Evolutionary conservation across 2,329 filamentous ascomycete species (phyloP).

Genomic region (Phialocephala subalpina): DNA sequence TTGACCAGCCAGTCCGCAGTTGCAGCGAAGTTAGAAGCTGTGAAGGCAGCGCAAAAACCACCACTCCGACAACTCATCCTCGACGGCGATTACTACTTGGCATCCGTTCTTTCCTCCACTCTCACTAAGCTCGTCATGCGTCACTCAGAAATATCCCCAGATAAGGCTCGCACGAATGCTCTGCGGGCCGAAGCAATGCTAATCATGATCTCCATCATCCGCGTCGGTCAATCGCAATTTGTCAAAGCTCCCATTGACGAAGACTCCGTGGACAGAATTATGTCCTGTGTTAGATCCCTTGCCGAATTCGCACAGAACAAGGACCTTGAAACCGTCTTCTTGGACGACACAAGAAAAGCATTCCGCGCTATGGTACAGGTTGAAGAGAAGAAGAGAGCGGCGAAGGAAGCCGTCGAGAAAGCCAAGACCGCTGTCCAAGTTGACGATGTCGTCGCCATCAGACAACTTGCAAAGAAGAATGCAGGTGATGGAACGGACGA

Average conservation of each 20-base stretch:
- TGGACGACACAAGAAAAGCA: slow-evolving; percentile 93
- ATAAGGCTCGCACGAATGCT: slow-evolving; percentile 88
- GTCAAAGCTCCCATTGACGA: slow-evolving; percentile 98
- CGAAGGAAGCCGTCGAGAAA: slow-evolving; percentile 90
- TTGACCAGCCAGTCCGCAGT: slow-evolving; percentile 91
- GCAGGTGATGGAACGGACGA: slow-evolving; percentile 82
- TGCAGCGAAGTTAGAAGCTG: slow-evolving; percentile 90
- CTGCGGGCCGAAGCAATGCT: slow-evolving; percentile 97
- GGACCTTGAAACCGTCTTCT: slow-evolving; percentile 89
- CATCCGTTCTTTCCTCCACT: slow-evolving; percentile 93
- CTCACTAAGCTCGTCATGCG: slow-evolving; percentile 98
- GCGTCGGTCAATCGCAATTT: slow-evolving; percentile 98
- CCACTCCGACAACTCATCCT: slow-evolving; percentile 93
- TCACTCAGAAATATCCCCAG: slow-evolving; percentile 90
- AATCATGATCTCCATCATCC: slow-evolving; percentile 99
- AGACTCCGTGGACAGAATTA: slow-evolving; percentile 97
- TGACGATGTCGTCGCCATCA: slow-evolving; percentile 91
- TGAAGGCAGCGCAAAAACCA: slow-evolving; percentile 96
- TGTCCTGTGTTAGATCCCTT: slow-evolving; percentile 93
- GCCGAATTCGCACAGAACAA: slow-evolving; percentile 90
- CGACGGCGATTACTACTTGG: slow-evolving; percentile 96
- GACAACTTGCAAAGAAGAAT: slow-evolving; percentile 93
- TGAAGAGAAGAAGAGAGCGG: slow-evolving; percentile 97
- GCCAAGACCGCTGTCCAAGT: slow-evolving; percentile 95
- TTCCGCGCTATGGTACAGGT: slow-evolving; percentile 98